phyloP scores from a whole-genome alignment of 2,329 filamentous ascomycete genomes.

The Plectosphaerella plurivora region DNA sequence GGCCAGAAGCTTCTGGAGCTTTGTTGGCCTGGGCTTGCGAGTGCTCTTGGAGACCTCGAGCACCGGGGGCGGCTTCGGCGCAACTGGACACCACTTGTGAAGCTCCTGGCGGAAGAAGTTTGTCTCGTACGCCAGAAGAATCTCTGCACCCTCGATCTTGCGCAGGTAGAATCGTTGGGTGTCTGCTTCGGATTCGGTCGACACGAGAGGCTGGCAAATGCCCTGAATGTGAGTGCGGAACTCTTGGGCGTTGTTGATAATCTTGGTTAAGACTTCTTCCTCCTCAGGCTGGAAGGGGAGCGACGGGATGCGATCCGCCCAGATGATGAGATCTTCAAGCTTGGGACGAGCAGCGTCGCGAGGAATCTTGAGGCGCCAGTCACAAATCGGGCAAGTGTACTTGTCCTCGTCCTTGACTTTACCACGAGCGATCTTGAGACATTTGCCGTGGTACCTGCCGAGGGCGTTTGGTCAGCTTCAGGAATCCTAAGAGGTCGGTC shows the following conservation, averaged over 20 bases:
- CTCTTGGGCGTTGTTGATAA: conserved; percentile 77
- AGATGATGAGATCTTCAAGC: conserved; percentile 78
- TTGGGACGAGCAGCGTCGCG: conserved; percentile 94
- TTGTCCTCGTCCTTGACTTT: conserved; percentile 99
- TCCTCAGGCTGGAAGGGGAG: conserved; percentile 96
- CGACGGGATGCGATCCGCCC: conserved; percentile 75
- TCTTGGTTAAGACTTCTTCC: conserved; percentile 78
- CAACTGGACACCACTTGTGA: conserved; percentile 91
- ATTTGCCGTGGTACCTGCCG: conserved; percentile 90
- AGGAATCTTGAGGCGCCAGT: conserved; percentile 95
- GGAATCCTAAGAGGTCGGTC: too few species aligned
- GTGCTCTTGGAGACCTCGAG: conserved; percentile 86
- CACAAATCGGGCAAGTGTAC: conserved; percentile 96
- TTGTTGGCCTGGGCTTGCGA: conserved; percentile 91
- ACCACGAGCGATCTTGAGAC: conserved; percentile 92
- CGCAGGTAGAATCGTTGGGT: conserved; percentile 92
- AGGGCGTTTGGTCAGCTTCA: not conserved
- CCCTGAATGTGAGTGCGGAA: conserved; percentile 80
- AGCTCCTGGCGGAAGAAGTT: conserved; percentile 96
- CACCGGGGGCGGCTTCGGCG: conserved; percentile 78
- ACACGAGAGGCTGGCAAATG: conserved; percentile 77
- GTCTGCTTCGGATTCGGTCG: conserved; percentile 79
- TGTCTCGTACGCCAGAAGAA: conserved; percentile 87
- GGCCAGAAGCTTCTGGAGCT: conserved; percentile 90
- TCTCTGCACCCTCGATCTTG: conserved; percentile 95